These are phyloP conservation scores for Vitis riparia DNA, from an alignment of 164 flowering plant species.

Conservation along the genomic window DNA sequence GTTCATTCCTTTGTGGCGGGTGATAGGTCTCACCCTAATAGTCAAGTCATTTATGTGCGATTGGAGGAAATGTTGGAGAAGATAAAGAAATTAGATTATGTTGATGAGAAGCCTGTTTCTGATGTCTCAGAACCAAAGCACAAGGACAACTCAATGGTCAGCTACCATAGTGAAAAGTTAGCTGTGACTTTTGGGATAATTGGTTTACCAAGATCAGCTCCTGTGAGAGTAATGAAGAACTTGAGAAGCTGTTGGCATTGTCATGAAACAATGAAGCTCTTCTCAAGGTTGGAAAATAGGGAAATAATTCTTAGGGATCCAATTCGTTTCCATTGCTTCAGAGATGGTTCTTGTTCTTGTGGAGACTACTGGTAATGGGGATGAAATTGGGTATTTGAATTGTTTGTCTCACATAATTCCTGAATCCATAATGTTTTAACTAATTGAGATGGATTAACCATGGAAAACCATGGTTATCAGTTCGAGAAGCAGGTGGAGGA, in stretches of 20 bases:
- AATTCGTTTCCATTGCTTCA: constrained; percentile 51
- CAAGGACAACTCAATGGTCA: constrained; percentile 15
- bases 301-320: constrained; percentile 52
- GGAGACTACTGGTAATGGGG: constrained; percentile 44
- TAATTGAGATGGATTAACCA: no score
- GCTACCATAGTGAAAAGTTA: constrained; percentile 55
- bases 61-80: constrained; percentile 42
- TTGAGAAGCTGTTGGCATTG: constrained; percentile 57
- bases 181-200: constrained; percentile 52
- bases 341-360: constrained; percentile 53
- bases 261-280: constrained; percentile 45
- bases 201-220: constrained; percentile 39
- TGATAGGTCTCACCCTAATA: constrained; percentile 38
- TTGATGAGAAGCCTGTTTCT: constrained; percentile 3
- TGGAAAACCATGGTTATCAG: no score
- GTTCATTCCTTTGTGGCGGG: constrained; percentile 53
- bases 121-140: constrained; percentile 14
- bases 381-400: no score
- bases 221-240: constrained; percentile 60
- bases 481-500: no score
- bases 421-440: no score
- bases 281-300: constrained; percentile 39
- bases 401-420: no score
- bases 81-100: constrained; percentile 29
- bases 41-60: constrained; percentile 27